These are phyloP conservation scores for Tulasnella sp. DNA, from an alignment of 768 basidiomycete genomes.

Conservation along the genomic window DNA sequence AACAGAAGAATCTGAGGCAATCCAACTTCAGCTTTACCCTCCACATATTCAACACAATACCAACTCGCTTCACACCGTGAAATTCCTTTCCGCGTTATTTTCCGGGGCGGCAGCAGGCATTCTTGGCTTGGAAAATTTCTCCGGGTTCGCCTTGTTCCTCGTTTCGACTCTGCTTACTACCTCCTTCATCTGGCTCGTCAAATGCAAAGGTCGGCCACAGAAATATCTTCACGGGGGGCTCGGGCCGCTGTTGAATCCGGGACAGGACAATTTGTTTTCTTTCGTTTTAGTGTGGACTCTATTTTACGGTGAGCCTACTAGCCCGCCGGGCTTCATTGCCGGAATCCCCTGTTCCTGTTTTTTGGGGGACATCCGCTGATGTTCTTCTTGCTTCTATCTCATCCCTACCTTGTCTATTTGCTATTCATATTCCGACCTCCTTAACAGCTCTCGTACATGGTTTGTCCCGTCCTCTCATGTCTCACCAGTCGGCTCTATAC, in stretches of 20 bases:
- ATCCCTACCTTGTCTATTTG: slow-evolving; percentile 13
- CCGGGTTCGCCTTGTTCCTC: slow-evolving; percentile 76
- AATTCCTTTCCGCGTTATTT: slow-evolving; percentile 79
- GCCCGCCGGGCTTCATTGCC: background rate
- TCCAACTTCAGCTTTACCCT: slow-evolving; percentile 43
- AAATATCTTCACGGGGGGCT: slow-evolving; percentile 63
- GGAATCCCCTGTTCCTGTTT: background rate
- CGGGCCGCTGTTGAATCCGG: slow-evolving; percentile 70
- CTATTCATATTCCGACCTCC: slow-evolving; percentile 18
- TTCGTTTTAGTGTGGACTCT: slow-evolving; percentile 93
- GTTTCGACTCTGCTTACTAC: slow-evolving; percentile 64
- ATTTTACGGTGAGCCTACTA: slow-evolving; percentile 66
- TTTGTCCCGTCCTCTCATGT: slow-evolving; percentile 29
- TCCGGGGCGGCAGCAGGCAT: slow-evolving; percentile 85
- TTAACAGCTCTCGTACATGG: slow-evolving; percentile 48
- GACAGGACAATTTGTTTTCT: slow-evolving; percentile 85
- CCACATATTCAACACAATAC: slow-evolving; percentile 66
- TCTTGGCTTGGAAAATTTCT: slow-evolving; percentile 80
- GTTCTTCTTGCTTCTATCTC: slow-evolving; percentile 8
- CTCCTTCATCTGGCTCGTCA: slow-evolving; percentile 58
- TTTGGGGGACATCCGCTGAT: background rate
- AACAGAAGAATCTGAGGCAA: slow-evolving; percentile 15
- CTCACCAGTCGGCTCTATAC: slow-evolving; percentile 24
- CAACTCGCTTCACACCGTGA: slow-evolving; percentile 53
- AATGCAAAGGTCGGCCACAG: slow-evolving; percentile 61